phyloP scores from a whole-genome alignment of 345 rosid species.

The Gossypium herbaceum region DNA sequence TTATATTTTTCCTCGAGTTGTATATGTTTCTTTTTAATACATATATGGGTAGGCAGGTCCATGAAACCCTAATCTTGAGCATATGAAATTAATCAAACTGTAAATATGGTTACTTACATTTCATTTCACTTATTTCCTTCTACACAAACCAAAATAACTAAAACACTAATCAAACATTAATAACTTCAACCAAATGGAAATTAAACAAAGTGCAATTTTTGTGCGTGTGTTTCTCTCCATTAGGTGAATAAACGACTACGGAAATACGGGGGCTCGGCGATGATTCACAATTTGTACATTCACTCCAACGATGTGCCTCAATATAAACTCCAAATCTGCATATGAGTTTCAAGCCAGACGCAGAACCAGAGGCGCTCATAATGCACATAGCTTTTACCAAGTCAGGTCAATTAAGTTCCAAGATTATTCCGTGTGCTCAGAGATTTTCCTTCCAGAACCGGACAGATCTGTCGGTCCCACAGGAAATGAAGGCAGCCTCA shows the following conservation, averaged over 20 bases:
- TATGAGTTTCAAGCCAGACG: not conserved
- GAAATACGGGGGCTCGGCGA: not conserved
- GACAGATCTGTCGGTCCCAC: conserved; percentile 59
- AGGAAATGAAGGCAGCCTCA: conserved; percentile 58
- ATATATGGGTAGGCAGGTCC: no score
- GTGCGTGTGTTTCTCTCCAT: not conserved
- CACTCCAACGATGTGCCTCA: not conserved
- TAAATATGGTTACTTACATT: not conserved
- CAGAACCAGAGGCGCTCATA: not conserved
- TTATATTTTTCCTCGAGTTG: no score
- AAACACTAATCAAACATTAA: not conserved
- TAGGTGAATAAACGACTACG: not conserved
- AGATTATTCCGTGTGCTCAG: conserved; percentile 9
- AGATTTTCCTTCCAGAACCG: conserved; percentile 54
- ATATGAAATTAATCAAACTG: no score
- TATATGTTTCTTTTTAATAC: no score
- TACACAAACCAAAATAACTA: not conserved
- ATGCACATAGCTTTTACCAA: not conserved
- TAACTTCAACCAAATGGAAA: not conserved
- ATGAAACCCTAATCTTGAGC: no score
- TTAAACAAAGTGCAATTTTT: not conserved
- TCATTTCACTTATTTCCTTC: not conserved
- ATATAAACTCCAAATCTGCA: not conserved
- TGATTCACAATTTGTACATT: not conserved
- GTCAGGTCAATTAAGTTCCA: not conserved